Evolutionary conservation across 2,329 filamentous ascomycete genomes (phyloP).

Genomic region (Stagonosporopsis chrysanthemi): DNA sequence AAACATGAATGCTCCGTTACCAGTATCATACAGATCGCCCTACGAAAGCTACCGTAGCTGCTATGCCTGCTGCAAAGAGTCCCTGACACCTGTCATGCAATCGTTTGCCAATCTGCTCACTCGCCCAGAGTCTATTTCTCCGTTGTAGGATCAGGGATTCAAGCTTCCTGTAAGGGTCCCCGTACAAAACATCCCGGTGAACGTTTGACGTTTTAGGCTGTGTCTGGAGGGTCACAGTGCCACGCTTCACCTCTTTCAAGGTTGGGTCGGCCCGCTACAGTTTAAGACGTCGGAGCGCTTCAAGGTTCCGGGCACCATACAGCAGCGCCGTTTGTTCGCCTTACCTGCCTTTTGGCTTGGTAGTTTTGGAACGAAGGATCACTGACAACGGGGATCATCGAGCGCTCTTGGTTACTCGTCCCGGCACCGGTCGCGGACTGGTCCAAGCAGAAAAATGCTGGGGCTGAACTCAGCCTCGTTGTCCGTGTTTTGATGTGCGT

Average conservation of each 20-base stretch:
- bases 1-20: conserved; percentile 9
- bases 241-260: conserved; percentile 9
- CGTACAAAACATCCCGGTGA: conserved; percentile 1
- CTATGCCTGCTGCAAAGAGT: not conserved
- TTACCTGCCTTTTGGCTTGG: conserved; percentile 10
- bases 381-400: conserved; percentile 16
- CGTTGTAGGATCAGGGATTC: conserved; percentile 1
- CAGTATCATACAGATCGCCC: conserved; percentile 12
- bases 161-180: conserved; percentile 10
- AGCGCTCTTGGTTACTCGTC: not conserved
- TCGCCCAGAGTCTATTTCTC: conserved; percentile 15
- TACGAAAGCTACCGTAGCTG: conserved; percentile 10
- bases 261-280: conserved; percentile 22
- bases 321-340: conserved; percentile 8
- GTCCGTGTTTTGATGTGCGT: conserved; percentile 8
- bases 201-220: conserved; percentile 14
- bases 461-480: conserved; percentile 4
- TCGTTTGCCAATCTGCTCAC: conserved; percentile 7
- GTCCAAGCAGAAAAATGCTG: not conserved
- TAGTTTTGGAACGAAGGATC: not conserved
- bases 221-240: not conserved
- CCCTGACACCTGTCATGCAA: conserved; percentile 13
- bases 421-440: not conserved
- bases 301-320: conserved; percentile 6
- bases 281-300: conserved; percentile 13